Evolutionary conservation across 129 eudicot species (phyloP).

Genomic region (Scalesia atractyloides): DNA sequence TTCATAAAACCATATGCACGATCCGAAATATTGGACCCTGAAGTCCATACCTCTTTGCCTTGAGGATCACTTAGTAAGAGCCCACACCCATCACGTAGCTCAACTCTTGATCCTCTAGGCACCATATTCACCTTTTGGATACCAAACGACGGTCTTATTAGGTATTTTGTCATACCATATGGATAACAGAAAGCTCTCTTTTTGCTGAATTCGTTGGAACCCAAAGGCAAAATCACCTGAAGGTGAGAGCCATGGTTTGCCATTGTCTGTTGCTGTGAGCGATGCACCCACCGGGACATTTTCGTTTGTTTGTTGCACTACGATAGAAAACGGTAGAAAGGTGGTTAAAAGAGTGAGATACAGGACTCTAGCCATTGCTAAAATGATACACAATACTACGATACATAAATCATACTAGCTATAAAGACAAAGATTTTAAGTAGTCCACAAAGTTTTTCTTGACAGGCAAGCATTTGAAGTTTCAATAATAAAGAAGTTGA

Average conservation of each 20-base stretch:
- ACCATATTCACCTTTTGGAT: not conserved
- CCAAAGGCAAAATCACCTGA: constrained; percentile 1
- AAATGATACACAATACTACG: not conserved
- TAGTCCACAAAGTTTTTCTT: not conserved
- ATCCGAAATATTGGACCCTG: too few species aligned
- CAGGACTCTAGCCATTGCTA: not conserved
- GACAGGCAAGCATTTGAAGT: not conserved
- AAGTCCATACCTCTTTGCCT: too few species aligned
- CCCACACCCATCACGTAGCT: too few species aligned
- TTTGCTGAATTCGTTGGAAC: not conserved
- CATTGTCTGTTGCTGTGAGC: not conserved
- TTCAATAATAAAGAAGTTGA: not conserved
- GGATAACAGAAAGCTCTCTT: not conserved
- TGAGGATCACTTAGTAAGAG: too few species aligned
- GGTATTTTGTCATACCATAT: constrained; percentile 12
- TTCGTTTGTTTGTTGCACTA: not conserved
- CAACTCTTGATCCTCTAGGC: constrained; percentile 4
- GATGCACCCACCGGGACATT: not conserved
- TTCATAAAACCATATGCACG: too few species aligned
- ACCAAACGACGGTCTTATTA: not conserved
- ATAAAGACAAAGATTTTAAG: not conserved
- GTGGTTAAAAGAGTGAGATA: not conserved
- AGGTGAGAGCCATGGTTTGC: not conserved
- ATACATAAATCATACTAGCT: not conserved
- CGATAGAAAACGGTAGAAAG: not conserved